Conservation (phyloP, 768 basidiomycete species). For the Suillus variegatus region DNA sequence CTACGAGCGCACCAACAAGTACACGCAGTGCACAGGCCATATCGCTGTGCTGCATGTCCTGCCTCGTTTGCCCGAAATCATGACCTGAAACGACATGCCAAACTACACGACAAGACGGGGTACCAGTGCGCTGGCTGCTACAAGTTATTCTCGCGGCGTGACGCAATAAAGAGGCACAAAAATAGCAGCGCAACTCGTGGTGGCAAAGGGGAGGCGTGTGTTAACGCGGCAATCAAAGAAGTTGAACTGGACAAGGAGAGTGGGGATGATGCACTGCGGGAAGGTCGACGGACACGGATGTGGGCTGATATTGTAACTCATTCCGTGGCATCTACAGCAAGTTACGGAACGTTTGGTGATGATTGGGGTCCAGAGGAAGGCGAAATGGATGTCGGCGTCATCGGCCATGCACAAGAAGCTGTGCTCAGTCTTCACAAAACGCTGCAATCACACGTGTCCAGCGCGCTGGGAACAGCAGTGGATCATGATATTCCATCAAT, state of each 20-base stretch:
- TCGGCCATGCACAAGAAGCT: constrained; percentile 50
- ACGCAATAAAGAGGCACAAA: constrained; percentile 80
- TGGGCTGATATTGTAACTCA: constrained; percentile 62
- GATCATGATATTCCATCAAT: constrained; percentile 32
- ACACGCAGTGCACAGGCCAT: constrained; percentile 67
- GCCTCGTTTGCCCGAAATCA: constrained; percentile 80
- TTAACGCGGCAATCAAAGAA: constrained; percentile 61
- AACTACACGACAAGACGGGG: constrained; percentile 69
- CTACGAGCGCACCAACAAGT: constrained; percentile 72
- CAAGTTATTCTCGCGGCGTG: constrained; percentile 74
- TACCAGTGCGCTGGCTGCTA: constrained; percentile 76
- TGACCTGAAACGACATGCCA: constrained; percentile 76
- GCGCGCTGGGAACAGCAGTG: constrained; percentile 44
- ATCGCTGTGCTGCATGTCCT: constrained; percentile 62
- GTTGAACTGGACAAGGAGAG: constrained; percentile 49
- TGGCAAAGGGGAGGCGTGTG: constrained; percentile 52
- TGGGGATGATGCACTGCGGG: constrained; percentile 41
- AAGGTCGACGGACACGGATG: constrained; percentile 61
- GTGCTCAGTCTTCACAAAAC: constrained; percentile 57
- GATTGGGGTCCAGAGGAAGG: constrained; percentile 55
- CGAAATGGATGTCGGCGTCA: constrained; percentile 51
- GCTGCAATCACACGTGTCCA: constrained; percentile 59
- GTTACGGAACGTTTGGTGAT: constrained; percentile 16
- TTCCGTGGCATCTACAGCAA: constrained; percentile 15
- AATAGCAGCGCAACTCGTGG: constrained; percentile 56